These are phyloP conservation scores for Croton laevigatus DNA, from an alignment of 441 rosid species.

Conservation along the genomic window DNA sequence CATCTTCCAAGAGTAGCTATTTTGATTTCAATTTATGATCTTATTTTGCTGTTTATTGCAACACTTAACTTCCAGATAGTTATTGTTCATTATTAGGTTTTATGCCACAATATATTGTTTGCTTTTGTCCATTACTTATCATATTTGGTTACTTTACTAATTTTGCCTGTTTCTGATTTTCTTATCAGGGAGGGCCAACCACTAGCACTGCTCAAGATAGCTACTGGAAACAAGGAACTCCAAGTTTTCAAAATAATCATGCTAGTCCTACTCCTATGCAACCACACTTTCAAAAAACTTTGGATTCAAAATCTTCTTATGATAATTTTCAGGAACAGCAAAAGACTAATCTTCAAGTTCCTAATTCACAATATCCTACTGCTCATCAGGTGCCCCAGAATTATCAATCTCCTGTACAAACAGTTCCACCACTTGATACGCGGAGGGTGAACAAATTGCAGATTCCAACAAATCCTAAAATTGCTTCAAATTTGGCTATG, in stretches of 20 bases:
- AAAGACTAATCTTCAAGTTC: conserved; percentile 57
- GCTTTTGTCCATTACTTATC: conserved; percentile 2
- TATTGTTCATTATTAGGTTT: conserved; percentile 4
- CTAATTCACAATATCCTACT: conserved; percentile 55
- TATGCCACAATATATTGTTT: neutral
- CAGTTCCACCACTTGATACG: conserved; percentile 46
- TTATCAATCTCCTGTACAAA: conserved; percentile 55
- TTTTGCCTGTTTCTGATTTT: conserved; percentile 21
- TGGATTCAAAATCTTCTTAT: conserved; percentile 57
- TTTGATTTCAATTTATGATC: too few relatives aligned
- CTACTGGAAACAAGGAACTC: conserved; percentile 68
- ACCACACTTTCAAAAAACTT: conserved; percentile 58
- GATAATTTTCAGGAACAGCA: conserved; percentile 81
- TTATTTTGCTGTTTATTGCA: neutral
- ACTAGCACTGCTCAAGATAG: conserved; percentile 57
- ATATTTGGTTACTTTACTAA: conserved; percentile 16
- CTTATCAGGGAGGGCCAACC: conserved; percentile 60
- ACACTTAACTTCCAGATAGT: neutral
- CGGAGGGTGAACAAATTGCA: conserved; percentile 80
- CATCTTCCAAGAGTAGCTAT: too few relatives aligned
- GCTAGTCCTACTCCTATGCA: conserved; percentile 57
- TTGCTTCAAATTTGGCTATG: conserved; percentile 79
- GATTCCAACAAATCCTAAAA: conserved; percentile 96
- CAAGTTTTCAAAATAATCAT: conserved; percentile 58
- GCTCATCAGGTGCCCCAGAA: conserved; percentile 59